phyloP scores from a whole-genome alignment of 2,329 filamentous ascomycete species.

The Colletotrichum cuscutae region DNA sequence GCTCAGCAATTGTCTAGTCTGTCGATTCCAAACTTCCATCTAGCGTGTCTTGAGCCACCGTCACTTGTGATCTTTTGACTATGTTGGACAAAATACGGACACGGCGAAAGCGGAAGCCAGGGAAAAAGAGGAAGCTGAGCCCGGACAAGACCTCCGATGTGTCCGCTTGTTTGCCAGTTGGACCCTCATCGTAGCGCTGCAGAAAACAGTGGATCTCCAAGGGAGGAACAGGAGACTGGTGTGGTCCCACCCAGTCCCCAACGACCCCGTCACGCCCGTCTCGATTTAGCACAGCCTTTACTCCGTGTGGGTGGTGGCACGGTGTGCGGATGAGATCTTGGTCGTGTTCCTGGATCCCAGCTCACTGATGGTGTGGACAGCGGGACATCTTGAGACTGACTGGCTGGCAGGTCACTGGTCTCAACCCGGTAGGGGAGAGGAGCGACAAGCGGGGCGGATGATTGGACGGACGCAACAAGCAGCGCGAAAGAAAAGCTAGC shows the following conservation, averaged over 20 bases:
- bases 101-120: neutral
- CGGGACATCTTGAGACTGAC: neutral
- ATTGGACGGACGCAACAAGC: neutral
- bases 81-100: no score
- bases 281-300: constrained; percentile 30
- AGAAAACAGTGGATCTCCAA: neutral
- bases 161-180: neutral
- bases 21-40: neutral
- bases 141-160: neutral
- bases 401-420: constrained; percentile 14
- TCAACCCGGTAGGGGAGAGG: neutral
- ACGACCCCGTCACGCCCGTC: neutral
- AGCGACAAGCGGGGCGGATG: neutral
- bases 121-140: neutral
- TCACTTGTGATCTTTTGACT: neutral
- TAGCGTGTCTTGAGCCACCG: neutral
- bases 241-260: constrained; percentile 2
- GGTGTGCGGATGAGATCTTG: constrained; percentile 1
- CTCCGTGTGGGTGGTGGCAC: constrained; percentile 19
- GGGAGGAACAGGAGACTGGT: constrained; percentile 4
- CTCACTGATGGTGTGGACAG: neutral
- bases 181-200: constrained; percentile 1
- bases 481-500: neutral
- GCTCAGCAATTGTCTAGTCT: neutral
- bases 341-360: constrained; percentile 32